These are phyloP conservation scores for Pseudotulostoma volvatum DNA, from an alignment of 495 filamentous ascomycete genomes.

Conservation along the genomic window DNA sequence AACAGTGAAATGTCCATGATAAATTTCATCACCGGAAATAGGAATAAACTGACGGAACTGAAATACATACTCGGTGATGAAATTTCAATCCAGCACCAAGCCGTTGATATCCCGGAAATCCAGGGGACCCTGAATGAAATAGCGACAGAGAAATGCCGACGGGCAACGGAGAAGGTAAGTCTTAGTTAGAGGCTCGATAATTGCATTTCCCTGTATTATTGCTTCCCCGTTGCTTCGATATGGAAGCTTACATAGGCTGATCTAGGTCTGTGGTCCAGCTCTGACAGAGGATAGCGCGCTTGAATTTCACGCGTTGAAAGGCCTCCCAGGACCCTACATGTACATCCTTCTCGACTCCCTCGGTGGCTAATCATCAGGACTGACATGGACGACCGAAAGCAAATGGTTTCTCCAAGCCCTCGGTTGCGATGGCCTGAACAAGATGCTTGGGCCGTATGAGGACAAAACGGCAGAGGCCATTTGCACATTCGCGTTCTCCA, in stretches of 20 bases:
- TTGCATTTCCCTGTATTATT: too few species aligned
- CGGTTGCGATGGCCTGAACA: slow-evolving; percentile 74
- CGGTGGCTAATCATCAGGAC: background rate
- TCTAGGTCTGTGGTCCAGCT: slow-evolving; percentile 66
- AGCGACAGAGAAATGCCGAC: slow-evolving; percentile 66
- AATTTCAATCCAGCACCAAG: slow-evolving; percentile 55
- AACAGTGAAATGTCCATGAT: slow-evolving; percentile 35
- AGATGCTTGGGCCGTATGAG: slow-evolving; percentile 73
- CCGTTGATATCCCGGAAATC: slow-evolving; percentile 70
- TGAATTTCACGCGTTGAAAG: slow-evolving; percentile 77
- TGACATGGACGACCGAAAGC: slow-evolving; percentile 24
- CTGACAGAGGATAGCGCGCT: slow-evolving; percentile 92
- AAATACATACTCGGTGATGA: slow-evolving; percentile 63
- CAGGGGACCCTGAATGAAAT: slow-evolving; percentile 90
- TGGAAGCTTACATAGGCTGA: background rate
- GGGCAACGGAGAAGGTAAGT: slow-evolving; percentile 38
- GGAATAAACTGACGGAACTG: slow-evolving; percentile 81
- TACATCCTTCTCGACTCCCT: slow-evolving; percentile 23
- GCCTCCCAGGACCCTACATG: slow-evolving; percentile 95
- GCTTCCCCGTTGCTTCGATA: too few species aligned
- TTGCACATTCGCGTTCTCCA: slow-evolving; percentile 87
- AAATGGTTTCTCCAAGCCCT: slow-evolving; percentile 84
- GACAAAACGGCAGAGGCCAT: slow-evolving; percentile 85
- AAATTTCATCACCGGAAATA: slow-evolving; percentile 94
- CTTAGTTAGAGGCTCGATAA: too few species aligned